A percentile compares a stretch with the other conserved stretches of the same genome.
Conservation (phyloP, 805 yeast species). For the Saccharomycopsis sp. region DNA sequence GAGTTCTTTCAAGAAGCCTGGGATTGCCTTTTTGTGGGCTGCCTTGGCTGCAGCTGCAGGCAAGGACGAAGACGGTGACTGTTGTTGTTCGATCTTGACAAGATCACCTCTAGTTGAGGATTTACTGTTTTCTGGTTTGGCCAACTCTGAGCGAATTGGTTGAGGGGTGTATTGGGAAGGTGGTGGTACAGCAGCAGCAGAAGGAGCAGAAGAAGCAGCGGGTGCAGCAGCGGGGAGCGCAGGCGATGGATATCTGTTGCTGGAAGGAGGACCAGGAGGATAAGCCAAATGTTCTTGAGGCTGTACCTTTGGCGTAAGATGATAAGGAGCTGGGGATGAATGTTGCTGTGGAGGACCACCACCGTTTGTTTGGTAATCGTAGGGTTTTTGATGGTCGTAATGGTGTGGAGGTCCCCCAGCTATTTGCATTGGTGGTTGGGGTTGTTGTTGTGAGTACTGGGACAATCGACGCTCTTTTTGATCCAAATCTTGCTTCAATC, state of each 20-base stretch:
- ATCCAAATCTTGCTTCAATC: constrained; percentile 80
- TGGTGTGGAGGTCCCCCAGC: neutral
- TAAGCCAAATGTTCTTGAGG: constrained; percentile 29
- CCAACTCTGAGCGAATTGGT: neutral
- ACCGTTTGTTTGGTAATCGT: neutral
- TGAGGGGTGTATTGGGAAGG: no score
- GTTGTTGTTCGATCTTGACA: constrained; percentile 22
- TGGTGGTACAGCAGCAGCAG: constrained; percentile 5
- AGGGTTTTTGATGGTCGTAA: no score
- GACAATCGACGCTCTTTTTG: constrained; percentile 55
- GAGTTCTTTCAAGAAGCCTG: constrained; percentile 71
- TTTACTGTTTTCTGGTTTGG: neutral
- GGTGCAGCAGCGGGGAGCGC: no score
- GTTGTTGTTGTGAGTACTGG: constrained; percentile 22
- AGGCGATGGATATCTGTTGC: no score
- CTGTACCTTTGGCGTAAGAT: constrained; percentile 30
- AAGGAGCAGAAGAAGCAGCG: constrained; percentile 1
- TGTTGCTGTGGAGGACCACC: neutral
- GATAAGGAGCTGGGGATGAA: constrained; percentile 1
- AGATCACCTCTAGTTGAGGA: constrained; percentile 21
- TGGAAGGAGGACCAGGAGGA: constrained; percentile 27
- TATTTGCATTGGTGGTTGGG: constrained; percentile 1
- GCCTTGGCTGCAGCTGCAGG: constrained; percentile 45
- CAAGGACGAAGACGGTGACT: constrained; percentile 22
- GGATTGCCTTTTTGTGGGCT: constrained; percentile 26